These are phyloP conservation scores for Vaccinium vitisidaea DNA, from an alignment of 148 eudicot species.

Conservation along the genomic window DNA sequence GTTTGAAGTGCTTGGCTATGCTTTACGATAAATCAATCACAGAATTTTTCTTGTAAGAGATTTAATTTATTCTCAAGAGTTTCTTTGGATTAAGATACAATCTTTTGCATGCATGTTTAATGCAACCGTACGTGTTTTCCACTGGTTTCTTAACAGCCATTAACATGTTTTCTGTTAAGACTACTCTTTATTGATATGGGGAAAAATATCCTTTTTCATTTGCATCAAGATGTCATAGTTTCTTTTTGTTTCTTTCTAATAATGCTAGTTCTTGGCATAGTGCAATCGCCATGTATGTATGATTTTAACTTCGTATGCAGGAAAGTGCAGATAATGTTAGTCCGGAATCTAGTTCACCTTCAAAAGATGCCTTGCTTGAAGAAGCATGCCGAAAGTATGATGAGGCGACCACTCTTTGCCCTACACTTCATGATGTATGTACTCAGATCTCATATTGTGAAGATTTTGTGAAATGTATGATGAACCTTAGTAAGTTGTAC, in stretches of 20 bases:
- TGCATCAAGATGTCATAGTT: background rate
- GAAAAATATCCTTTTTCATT: background rate
- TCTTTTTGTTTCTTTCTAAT: background rate
- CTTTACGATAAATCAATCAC: background rate
- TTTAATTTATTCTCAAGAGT: background rate
- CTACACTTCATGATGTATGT: constrained; percentile 94
- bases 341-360: constrained; percentile 78
- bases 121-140: background rate
- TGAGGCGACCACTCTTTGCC: constrained; percentile 83
- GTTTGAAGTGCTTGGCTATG: background rate
- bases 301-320: constrained; percentile 37
- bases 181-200: background rate
- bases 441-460: constrained; percentile 8
- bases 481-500: background rate
- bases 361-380: constrained; percentile 92
- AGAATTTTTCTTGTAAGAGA: background rate
- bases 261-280: background rate
- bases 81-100: background rate
- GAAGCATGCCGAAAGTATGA: constrained; percentile 96
- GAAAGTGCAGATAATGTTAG: constrained; percentile 95
- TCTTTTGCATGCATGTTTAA: background rate
- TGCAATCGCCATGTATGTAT: background rate
- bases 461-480: background rate
- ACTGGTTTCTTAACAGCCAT: background rate
- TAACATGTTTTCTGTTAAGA: background rate